These are phyloP conservation scores for Saccharum officinarum DNA, from an alignment of 176 grass and related monocot species.

Conservation along the genomic window DNA sequence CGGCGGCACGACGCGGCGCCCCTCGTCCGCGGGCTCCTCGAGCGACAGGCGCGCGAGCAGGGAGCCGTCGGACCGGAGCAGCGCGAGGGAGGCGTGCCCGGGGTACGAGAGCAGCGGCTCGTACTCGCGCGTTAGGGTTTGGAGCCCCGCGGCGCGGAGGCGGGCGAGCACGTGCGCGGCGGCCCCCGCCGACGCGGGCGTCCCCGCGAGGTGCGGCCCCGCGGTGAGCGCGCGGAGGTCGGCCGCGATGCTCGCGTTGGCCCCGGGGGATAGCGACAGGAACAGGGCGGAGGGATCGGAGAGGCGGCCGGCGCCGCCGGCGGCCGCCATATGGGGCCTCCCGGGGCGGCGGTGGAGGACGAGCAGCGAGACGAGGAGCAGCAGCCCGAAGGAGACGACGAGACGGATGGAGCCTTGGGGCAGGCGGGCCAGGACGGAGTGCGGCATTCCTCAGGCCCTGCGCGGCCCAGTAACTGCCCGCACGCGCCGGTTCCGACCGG, in stretches of 20 bases:
- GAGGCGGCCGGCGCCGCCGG: not conserved
- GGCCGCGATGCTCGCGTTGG: conserved; percentile 65
- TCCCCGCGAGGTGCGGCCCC: conserved; percentile 84
- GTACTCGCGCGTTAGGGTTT: conserved; percentile 49
- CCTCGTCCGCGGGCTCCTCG: conserved; percentile 66
- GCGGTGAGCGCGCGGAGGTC: conserved; percentile 70
- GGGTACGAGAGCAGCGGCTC: conserved; percentile 80
- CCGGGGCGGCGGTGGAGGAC: conserved; percentile 7
- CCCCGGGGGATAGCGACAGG: conserved; percentile 61
- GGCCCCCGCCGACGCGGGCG: conserved; percentile 17
- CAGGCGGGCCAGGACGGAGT: not conserved
- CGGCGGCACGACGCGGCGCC: conserved; percentile 37
- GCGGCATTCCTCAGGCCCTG: conserved; percentile 38
- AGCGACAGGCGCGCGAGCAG: conserved; percentile 44
- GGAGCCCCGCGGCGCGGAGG: conserved; percentile 54
- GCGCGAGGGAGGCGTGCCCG: conserved; percentile 57
- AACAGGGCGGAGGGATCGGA: conserved; percentile 30
- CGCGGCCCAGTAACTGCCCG: not conserved
- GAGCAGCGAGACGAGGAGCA: conserved; percentile 40
- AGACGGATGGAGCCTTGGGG: conserved; percentile 16
- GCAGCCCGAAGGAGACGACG: conserved; percentile 28
- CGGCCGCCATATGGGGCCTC: not conserved
- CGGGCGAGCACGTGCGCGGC: conserved; percentile 49
- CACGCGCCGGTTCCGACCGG: not conserved
- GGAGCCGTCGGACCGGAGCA: conserved; percentile 52